Evolutionary conservation across 164 flowering plant genomes (phyloP), one percentile per base, ranked within the genome.

Genomic region (Umbilicus rupestris): DNA sequence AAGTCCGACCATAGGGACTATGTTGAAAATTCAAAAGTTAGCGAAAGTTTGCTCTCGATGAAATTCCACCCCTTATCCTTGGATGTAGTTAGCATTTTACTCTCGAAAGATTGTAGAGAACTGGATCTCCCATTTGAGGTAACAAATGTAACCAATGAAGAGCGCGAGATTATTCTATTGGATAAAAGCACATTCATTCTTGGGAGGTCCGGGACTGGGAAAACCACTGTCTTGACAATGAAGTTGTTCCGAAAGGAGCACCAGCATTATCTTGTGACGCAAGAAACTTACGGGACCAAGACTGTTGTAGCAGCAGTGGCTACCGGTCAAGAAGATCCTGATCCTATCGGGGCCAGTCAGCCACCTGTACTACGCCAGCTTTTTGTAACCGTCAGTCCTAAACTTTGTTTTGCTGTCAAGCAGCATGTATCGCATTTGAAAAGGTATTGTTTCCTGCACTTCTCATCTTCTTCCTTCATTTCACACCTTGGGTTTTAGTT

Each of bases 381-480:
- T 35, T 70, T 70, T 65, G 72, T 70, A 9, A 70, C 72, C 3
- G 72, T 70, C 14, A 70, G 68, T n/a, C 52, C 62, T 1, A 70
- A 64, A 24, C 20, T 70, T 6, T 70, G 72, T 64, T 39, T 35
- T 52, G 62, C 69, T 14, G 78, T 90, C 42, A 88, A 76, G 70
- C 72, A 77, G 64, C 86, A 88, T 64, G 77, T 90, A 30, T 70
- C 75, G 22, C 76, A 78, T 49, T 71, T 87, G 70, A 83, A 80
- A 76, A 84, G 95, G 97, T 90, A 28, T 50, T 46, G 22, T 64
- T 22, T 20, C 0, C 17, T 28, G 3, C 7, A 41, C n/a, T 9
- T 9, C 8, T 64, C 20, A 41, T 47, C 14, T 64, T 15, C 33
- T 63, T 35, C 6, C 1, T 60, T 33, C 37, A 5, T 3, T 41